phyloP scores from a whole-genome alignment of 2,329 filamentous ascomycete genomes.

The Plectosphaerella cucumerina region DNA sequence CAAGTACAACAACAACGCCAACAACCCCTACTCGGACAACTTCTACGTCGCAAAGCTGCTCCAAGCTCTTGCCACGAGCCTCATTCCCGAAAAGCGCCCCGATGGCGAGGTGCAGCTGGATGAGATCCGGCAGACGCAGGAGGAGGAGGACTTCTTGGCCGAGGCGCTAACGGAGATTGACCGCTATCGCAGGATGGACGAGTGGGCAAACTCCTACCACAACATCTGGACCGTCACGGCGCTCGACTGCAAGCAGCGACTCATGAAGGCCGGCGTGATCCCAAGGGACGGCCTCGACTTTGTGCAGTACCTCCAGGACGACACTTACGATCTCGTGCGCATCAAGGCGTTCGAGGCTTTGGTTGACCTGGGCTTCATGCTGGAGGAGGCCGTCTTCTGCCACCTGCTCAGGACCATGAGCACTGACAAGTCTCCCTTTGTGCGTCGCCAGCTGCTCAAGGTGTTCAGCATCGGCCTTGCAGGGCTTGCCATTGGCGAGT shows the following conservation, averaged over 20 bases:
- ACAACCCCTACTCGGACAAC: conserved; percentile 84
- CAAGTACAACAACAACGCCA: conserved; percentile 89
- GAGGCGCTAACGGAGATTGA: conserved; percentile 60
- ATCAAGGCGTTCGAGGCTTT: conserved; percentile 63
- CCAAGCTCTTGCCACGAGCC: conserved; percentile 52
- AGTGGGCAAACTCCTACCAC: conserved; percentile 64
- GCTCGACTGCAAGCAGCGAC: conserved; percentile 54
- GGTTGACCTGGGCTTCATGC: conserved; percentile 58
- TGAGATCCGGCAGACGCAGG: conserved; percentile 35
- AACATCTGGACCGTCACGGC: conserved; percentile 63
- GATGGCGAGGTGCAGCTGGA: conserved; percentile 16
- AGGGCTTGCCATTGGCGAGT: conserved; percentile 60
- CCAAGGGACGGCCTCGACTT: conserved; percentile 50
- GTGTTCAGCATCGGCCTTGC: conserved; percentile 57
- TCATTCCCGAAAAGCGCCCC: conserved; percentile 41
- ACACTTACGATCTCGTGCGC: conserved; percentile 57
- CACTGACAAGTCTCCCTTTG: conserved; percentile 60
- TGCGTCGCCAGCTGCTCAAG: conserved; percentile 57
- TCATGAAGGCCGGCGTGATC: conserved; percentile 63
- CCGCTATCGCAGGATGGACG: conserved; percentile 62
- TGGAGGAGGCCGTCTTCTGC: conserved; percentile 49
- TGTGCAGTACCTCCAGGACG: conserved; percentile 61
- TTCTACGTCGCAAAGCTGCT: conserved; percentile 84
- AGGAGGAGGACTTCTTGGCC: conserved; percentile 44
- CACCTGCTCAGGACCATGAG: conserved; percentile 55